Percentiles rank a stretch among this genome's conserved stretches.
Conservation (phyloP, 805 yeast genomes). For the Metschnikowia colocasiae region DNA sequence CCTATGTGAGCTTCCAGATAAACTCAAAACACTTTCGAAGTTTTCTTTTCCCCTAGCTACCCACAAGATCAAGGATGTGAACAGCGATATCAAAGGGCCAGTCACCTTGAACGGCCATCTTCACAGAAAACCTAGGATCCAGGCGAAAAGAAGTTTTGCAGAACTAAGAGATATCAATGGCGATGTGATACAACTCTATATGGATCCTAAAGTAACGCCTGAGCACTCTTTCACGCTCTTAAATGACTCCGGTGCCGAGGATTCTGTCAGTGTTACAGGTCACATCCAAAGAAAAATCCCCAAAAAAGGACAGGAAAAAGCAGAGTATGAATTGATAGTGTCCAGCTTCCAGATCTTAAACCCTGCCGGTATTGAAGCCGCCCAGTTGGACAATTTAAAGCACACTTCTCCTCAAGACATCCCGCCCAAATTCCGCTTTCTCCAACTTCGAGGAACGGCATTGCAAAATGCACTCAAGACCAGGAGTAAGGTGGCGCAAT, state of each 20-base stretch:
- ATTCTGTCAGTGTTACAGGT: constrained; percentile 68
- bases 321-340: constrained; percentile 58
- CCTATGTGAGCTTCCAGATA: constrained; percentile 7
- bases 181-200: constrained; percentile 49
- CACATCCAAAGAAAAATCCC: constrained; percentile 33
- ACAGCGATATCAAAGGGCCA: constrained; percentile 9
- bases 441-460: constrained; percentile 65
- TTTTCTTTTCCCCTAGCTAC: constrained; percentile 38
- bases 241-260: constrained; percentile 59
- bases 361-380: constrained; percentile 56
- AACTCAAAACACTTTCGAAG: constrained; percentile 18
- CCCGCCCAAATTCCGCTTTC: constrained; percentile 77
- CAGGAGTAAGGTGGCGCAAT: constrained; percentile 53
- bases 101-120: constrained; percentile 81
- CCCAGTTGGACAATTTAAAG: constrained; percentile 63
- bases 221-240: constrained; percentile 37
- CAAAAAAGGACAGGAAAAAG: constrained; percentile 10
- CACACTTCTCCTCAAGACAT: constrained; percentile 47
- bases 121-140: constrained; percentile 64
- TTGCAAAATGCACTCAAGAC: constrained; percentile 54
- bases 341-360: constrained; percentile 55
- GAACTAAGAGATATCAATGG: constrained; percentile 73
- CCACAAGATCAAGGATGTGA: constrained; percentile 20
- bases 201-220: constrained; percentile 41
- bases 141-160: constrained; percentile 71